phyloP scores from a whole-genome alignment of 139 green algal species.

The Ettlia oleoabundans region DNA sequence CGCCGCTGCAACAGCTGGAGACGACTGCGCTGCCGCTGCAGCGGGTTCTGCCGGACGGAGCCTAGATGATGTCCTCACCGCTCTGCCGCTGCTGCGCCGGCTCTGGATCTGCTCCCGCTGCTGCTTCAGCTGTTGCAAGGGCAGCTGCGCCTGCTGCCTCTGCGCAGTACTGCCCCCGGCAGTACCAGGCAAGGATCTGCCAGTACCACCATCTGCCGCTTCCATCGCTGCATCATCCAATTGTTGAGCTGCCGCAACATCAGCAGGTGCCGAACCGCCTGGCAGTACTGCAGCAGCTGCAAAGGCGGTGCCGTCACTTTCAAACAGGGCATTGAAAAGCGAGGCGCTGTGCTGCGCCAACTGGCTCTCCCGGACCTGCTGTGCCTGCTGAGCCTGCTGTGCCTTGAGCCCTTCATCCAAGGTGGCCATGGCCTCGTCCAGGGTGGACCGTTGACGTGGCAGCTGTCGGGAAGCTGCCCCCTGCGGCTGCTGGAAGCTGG shows the following conservation, averaged over 20 bases:
- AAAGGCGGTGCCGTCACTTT: too few relatives aligned
- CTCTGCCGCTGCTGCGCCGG: not conserved
- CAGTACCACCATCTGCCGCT: not conserved
- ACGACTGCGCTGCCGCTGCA: not conserved
- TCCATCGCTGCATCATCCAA: not conserved
- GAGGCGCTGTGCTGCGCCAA: not conserved
- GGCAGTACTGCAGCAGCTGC: not conserved
- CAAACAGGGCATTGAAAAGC: not conserved
- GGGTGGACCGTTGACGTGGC: not conserved
- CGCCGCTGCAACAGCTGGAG: not conserved
- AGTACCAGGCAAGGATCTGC: too few relatives aligned
- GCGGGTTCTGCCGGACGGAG: not conserved
- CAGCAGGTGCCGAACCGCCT: not conserved
- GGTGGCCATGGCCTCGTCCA: not conserved
- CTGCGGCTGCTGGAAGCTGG: not conserved
- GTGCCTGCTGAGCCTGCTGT: not conserved
- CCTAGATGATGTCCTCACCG: not conserved
- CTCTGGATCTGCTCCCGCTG: not conserved
- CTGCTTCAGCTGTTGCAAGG: too few relatives aligned
- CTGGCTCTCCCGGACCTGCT: not conserved
- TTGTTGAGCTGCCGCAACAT: not conserved
- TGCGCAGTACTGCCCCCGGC: too few relatives aligned
- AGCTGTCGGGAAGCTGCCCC: not conserved
- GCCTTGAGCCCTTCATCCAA: not conserved
- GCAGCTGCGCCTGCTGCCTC: too few relatives aligned